phyloP scores from a whole-genome alignment of 2,329 filamentous ascomycete genomes.

The Diaporthe sp. region DNA sequence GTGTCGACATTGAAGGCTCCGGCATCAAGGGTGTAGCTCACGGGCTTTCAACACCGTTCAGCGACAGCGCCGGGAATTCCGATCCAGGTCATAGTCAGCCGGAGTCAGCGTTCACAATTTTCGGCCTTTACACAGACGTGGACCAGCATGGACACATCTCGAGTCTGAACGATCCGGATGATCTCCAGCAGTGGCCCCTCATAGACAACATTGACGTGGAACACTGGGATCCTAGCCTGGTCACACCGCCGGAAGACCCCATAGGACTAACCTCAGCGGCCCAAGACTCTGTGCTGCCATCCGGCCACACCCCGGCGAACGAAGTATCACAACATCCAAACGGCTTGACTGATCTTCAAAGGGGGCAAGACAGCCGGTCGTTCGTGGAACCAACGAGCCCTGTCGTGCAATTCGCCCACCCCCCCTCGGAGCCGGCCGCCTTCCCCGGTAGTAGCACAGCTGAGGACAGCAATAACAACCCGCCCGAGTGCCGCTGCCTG shows the following conservation, averaged over 20 bases:
- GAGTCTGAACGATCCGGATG: background rate
- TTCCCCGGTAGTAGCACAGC: background rate
- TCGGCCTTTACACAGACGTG: background rate
- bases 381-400: background rate
- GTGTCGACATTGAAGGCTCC: background rate
- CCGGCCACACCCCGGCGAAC: background rate
- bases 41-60: background rate
- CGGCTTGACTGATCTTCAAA: background rate
- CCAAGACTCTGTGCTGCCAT: background rate
- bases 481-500: slow-evolving; percentile 29
- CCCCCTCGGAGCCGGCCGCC: too few relatives aligned
- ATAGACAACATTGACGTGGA: background rate
- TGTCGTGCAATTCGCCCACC: background rate
- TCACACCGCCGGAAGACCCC: background rate
- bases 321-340: background rate
- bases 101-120: background rate
- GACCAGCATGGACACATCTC: background rate
- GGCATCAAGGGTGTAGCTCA: background rate
- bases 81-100: background rate
- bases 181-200: background rate
- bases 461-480: background rate
- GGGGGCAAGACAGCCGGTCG: background rate
- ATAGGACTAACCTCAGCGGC: background rate
- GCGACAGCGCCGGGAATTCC: background rate
- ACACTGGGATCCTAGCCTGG: background rate